phyloP scores from a whole-genome alignment of 768 basidiomycete genomes.

The Saitozyma sp. region DNA sequence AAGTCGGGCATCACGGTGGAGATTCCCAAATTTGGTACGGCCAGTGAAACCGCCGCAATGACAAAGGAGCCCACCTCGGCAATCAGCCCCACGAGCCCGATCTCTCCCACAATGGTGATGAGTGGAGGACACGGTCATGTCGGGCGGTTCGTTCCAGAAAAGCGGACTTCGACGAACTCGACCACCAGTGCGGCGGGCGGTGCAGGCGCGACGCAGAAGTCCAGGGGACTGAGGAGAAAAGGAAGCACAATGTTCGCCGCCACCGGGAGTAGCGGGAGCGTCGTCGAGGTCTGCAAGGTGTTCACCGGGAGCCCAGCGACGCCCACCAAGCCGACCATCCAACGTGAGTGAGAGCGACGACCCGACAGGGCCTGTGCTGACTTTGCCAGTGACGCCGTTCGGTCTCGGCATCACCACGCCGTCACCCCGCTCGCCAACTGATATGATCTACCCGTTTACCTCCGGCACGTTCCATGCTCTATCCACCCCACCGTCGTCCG shows the following conservation, averaged over 20 bases:
- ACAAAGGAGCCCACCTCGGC: too few relatives aligned
- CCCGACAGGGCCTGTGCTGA: slow-evolving; percentile 8
- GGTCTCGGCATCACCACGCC: slow-evolving; percentile 31
- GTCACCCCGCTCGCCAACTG: slow-evolving; percentile 17
- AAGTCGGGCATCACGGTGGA: slow-evolving; percentile 27
- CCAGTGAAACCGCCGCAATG: too few relatives aligned
- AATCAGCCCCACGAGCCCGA: too few relatives aligned
- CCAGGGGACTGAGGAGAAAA: slow-evolving; percentile 39
- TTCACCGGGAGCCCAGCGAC: slow-evolving; percentile 24
- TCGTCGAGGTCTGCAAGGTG: slow-evolving; percentile 19
- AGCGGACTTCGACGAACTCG: too few relatives aligned
- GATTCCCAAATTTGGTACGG: slow-evolving; percentile 26
- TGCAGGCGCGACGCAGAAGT: slow-evolving; percentile 22
- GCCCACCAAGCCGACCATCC: slow-evolving; percentile 35
- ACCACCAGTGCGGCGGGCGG: not conserved
- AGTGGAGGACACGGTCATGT: too few relatives aligned
- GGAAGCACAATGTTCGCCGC: slow-evolving; percentile 40
- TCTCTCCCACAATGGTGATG: too few relatives aligned
- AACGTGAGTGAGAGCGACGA: slow-evolving; percentile 13
- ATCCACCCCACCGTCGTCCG: slow-evolving; percentile 9
- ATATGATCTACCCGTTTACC: slow-evolving; percentile 29
- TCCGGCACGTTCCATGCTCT: slow-evolving; percentile 3
- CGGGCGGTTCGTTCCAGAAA: too few relatives aligned
- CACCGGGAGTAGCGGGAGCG: slow-evolving; percentile 29
- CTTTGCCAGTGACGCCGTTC: not conserved